These are phyloP conservation scores for Salix viminalis DNA, from an alignment of 345 rosid species.

Conservation along the genomic window DNA sequence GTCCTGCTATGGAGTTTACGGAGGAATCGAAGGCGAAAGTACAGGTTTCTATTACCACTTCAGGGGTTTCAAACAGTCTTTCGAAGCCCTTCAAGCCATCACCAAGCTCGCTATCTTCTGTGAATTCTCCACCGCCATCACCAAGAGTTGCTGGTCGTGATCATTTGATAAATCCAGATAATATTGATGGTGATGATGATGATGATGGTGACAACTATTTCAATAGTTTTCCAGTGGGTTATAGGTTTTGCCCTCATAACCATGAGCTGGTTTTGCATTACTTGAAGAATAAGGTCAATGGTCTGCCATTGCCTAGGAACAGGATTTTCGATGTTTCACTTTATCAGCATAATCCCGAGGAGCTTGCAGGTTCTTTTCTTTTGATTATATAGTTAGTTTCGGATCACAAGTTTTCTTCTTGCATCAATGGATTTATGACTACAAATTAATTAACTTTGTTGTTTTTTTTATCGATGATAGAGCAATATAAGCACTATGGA, in stretches of 20 bases:
- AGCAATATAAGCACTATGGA: neutral
- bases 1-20: neutral
- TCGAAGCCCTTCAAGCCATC: neutral
- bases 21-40: neutral
- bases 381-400: no score
- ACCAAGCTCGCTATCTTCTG: neutral
- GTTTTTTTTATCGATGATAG: neutral
- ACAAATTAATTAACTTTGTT: no score
- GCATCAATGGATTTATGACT: no score
- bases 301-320: neutral
- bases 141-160: neutral
- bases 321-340: slow-evolving; percentile 7
- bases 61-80: neutral
- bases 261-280: slow-evolving; percentile 8
- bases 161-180: neutral
- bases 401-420: neutral
- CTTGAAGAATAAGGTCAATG: neutral
- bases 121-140: neutral
- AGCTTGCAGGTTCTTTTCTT: neutral
- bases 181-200: neutral
- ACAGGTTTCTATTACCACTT: neutral
- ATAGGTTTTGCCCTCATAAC: slow-evolving; percentile 4
- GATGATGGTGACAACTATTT: neutral
- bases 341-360: slow-evolving; percentile 4
- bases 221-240: slow-evolving; percentile 6